phyloP scores from a whole-genome alignment of 2,329 filamentous ascomycete genomes.

The Sclerotinia trifoliorum region DNA sequence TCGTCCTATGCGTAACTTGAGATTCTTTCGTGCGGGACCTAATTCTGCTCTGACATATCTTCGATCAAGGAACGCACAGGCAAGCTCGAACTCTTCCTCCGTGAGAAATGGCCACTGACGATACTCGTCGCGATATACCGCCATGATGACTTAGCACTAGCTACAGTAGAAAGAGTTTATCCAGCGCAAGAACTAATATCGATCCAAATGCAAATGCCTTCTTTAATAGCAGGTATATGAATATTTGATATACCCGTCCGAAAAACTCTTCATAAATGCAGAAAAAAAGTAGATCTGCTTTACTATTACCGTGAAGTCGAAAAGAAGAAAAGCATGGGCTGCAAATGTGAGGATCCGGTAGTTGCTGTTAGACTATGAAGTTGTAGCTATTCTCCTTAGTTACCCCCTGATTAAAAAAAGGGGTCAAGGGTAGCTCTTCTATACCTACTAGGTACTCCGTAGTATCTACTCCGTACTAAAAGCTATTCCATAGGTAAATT shows the following conservation, averaged over 20 bases:
- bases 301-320: neutral
- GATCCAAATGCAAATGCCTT: neutral
- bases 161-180: neutral
- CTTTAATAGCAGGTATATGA: neutral
- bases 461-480: too few species aligned
- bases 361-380: neutral
- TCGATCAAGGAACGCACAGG: slow-evolving; percentile 61
- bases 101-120: slow-evolving; percentile 59
- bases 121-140: slow-evolving; percentile 42
- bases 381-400: neutral
- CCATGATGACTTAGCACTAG: slow-evolving; percentile 23
- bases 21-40: slow-evolving; percentile 53
- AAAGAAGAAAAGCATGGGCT: too few species aligned
- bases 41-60: slow-evolving; percentile 58
- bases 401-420: neutral
- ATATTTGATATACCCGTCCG: neutral
- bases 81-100: slow-evolving; percentile 61
- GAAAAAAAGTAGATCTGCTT: neutral
- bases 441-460: neutral
- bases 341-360: neutral
- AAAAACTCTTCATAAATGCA: neutral
- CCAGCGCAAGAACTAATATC: neutral
- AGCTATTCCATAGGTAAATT: neutral
- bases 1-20: slow-evolving; percentile 53
- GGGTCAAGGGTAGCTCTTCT: slow-evolving; percentile 4